Conservation (phyloP, 2,329 filamentous ascomycete genomes). For the Huntiella abstrusa region DNA sequence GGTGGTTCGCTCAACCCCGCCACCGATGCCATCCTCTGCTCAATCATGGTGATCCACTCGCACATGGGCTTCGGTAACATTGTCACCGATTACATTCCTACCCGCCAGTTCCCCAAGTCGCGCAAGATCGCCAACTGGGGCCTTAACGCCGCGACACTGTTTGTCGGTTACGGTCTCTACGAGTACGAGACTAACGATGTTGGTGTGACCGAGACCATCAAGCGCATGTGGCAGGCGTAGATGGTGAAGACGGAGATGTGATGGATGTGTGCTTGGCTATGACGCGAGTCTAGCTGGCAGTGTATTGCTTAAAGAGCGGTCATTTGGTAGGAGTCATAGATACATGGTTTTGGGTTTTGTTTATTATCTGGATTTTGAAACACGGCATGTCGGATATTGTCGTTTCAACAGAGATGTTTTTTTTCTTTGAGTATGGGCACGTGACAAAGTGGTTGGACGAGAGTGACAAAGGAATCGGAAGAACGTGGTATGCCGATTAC, state of each 20-base stretch:
- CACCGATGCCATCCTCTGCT: constrained; percentile 71
- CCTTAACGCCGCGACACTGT: constrained; percentile 58
- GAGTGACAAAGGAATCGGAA: too few species aligned
- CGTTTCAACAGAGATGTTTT: constrained; percentile 5
- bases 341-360: constrained; percentile 7
- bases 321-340: constrained; percentile 5
- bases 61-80: constrained; percentile 88
- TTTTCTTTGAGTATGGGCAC: background rate
- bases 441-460: too few species aligned
- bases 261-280: background rate
- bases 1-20: constrained; percentile 78
- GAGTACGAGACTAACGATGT: constrained; percentile 99
- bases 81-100: constrained; percentile 82
- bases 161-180: constrained; percentile 77
- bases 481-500: too few species aligned
- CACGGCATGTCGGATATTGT: background rate
- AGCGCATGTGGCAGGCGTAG: constrained; percentile 74
- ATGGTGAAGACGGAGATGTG: too few species aligned
- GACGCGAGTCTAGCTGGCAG: background rate
- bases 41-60: constrained; percentile 70
- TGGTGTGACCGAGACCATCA: constrained; percentile 74
- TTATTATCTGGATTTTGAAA: constrained; percentile 4
- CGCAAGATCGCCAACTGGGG: constrained; percentile 55
- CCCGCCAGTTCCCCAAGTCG: constrained; percentile 45
- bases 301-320: background rate